Base-by-base conservation (phyloP, 495 filamentous ascomycete genomes). In the Xylona heveae region DNA sequence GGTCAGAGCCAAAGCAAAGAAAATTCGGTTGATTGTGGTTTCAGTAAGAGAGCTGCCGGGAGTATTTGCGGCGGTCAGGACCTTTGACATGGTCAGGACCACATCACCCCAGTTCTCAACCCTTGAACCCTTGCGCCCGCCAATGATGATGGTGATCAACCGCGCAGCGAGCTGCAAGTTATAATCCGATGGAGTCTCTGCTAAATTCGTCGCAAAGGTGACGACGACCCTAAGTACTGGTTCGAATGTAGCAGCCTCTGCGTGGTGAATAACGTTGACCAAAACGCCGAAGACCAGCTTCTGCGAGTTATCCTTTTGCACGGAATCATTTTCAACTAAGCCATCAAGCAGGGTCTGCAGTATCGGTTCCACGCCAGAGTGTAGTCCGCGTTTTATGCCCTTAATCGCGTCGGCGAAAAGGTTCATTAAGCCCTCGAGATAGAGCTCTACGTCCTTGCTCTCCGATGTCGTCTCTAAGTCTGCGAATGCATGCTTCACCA, bases 351-450 rank as follows among this genome's bases (percentile, higher is more conserved):
- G 43, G 20, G 70, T 66, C 28, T 55, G 51, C 29, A 90, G 57
- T 20, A 85, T 70, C n/a, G 72, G 62, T 1, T 64, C 47, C 17
- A 71, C 85, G 30, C 69, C 74, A 5, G 88, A 91, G 55, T 95
- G 78, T 24, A 95, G 45, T 3, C 67, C 72, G 25, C 69, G 46
- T 27, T 84, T 78, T 24, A 83, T 63, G 18, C 83, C 78, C 48
- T 85, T 85, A 38, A 82, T 73, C 8, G 85, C 70, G 51, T 92
- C 88, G 0, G 75, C 68, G 41, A 92, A 80, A 56, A 95, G 72
- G 14, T 66, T 73, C 77, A 91, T 92, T 17, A 94, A 49, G 23
- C 90, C 90, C 45, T 83, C 70, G 38, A 72, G 72, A 44, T 92
- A 93, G 6, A 72, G 59, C 12, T 47, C 50, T 38, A 52, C 59